Conservation (phyloP, 2,329 filamentous ascomycete genomes). For the Chrysosporium keratinophilum region DNA sequence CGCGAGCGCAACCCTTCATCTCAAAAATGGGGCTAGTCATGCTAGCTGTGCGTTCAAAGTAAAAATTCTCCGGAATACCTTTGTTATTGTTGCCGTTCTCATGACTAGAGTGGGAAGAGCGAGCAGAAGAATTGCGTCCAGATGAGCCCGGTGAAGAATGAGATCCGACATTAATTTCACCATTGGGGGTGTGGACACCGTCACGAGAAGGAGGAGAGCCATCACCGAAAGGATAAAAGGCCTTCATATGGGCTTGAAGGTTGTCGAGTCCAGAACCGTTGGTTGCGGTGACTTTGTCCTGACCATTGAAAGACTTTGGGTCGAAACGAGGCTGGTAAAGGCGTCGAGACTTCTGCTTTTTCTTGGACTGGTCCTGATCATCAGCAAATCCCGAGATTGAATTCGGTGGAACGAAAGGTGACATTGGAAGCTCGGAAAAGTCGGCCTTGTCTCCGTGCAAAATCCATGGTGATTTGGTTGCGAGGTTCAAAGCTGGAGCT, state of each 20-base stretch:
- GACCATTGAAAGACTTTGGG: background rate
- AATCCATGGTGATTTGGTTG: conserved; percentile 10
- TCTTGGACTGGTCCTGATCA: conserved; percentile 9
- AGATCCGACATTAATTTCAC: background rate
- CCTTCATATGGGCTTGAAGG: background rate
- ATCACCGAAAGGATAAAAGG: background rate
- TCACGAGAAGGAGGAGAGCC: background rate
- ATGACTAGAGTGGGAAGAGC: conserved; percentile 1
- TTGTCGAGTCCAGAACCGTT: background rate
- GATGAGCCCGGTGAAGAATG: conserved; percentile 4
- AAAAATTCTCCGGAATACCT: background rate
- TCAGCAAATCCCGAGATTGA: background rate
- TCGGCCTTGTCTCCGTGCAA: conserved; percentile 7
- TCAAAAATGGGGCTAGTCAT: conserved; percentile 5
- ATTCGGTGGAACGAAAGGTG: conserved; percentile 4
- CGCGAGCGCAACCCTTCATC: background rate
- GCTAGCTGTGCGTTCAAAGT: conserved; percentile 7
- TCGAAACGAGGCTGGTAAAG: conserved; percentile 11
- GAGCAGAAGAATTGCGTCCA: conserved; percentile 1
- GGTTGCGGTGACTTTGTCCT: background rate
- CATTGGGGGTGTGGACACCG: background rate
- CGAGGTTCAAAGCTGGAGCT: background rate
- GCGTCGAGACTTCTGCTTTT: conserved; percentile 13
- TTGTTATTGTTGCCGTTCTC: background rate
- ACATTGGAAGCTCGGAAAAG: conserved; percentile 7